Percentiles rank a stretch among this genome's conserved stretches.
Conservation (phyloP, 2,329 filamentous ascomycete genomes). For the Monilinia fructigena region DNA sequence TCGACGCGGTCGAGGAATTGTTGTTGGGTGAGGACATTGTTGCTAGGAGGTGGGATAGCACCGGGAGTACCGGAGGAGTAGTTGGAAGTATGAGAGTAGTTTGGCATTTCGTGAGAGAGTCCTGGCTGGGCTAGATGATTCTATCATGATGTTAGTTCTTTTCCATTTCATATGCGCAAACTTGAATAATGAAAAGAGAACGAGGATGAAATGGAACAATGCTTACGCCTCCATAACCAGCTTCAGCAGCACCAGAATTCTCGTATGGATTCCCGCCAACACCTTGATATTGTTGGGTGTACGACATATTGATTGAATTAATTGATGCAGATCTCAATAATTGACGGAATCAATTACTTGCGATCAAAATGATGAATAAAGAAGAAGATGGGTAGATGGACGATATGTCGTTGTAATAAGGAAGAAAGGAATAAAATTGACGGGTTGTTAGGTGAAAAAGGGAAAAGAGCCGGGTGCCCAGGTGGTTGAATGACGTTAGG, state of each 20-base stretch:
- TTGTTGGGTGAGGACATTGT: conserved; percentile 55
- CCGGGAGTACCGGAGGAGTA: conserved; percentile 33
- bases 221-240: conserved; percentile 36
- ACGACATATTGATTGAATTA: conserved; percentile 50
- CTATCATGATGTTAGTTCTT: conserved; percentile 17
- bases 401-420: conserved; percentile 7
- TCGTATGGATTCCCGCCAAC: conserved; percentile 59
- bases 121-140: conserved; percentile 28
- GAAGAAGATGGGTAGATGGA: background rate
- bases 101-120: conserved; percentile 25
- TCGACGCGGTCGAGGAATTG: conserved; percentile 69
- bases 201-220: background rate
- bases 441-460: background rate
- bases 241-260: conserved; percentile 27
- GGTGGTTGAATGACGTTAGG: conserved; percentile 12
- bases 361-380: conserved; percentile 13
- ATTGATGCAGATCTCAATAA: conserved; percentile 29
- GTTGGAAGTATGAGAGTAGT: conserved; percentile 16
- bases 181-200: background rate
- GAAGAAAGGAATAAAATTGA: background rate
- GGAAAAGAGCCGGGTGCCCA: conserved; percentile 1
- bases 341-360: background rate
- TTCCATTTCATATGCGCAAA: background rate
- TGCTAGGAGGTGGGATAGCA: conserved; percentile 27
- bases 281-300: conserved; percentile 57